Percentiles rank a stretch among this genome's conserved stretches.
Conservation (phyloP, 495 filamentous ascomycete species). For the Tuber brumale region DNA sequence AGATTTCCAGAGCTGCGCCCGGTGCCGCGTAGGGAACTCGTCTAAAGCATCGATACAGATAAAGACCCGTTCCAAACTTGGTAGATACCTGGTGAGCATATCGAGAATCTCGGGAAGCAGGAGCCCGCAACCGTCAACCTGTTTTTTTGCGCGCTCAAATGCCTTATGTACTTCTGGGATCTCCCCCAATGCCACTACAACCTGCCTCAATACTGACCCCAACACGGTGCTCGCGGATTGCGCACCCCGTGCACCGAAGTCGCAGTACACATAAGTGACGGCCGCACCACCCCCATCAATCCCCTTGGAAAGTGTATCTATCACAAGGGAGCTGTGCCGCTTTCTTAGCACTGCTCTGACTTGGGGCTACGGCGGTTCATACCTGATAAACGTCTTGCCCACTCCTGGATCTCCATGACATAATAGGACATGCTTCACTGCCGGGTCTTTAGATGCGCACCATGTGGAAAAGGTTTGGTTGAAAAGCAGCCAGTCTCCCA, state of each 20-base stretch:
- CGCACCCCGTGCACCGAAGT: not conserved
- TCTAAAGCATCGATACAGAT: not conserved
- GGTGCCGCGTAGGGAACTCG: not conserved
- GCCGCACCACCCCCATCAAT: not conserved
- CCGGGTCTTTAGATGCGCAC: not conserved
- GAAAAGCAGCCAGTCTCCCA: not conserved
- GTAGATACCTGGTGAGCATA: not conserved
- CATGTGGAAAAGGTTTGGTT: not conserved
- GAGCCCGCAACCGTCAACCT: not conserved
- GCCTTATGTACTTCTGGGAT: not conserved
- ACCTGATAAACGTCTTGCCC: not conserved
- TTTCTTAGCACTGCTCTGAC: not conserved
- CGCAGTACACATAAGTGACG: not conserved
- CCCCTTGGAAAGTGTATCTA: not conserved
- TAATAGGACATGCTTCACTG: not conserved
- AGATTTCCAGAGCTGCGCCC: not conserved
- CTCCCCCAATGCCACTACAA: not conserved
- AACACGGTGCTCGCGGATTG: no score
- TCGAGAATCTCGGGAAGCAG: not conserved
- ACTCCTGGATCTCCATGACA: not conserved
- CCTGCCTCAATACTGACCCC: no score
- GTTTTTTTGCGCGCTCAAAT: not conserved
- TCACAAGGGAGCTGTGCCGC: not conserved
- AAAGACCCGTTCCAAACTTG: not conserved
- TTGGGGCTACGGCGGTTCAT: not conserved